phyloP scores from a whole-genome alignment of 139 green algal genomes.

The Mesostigma viride region DNA sequence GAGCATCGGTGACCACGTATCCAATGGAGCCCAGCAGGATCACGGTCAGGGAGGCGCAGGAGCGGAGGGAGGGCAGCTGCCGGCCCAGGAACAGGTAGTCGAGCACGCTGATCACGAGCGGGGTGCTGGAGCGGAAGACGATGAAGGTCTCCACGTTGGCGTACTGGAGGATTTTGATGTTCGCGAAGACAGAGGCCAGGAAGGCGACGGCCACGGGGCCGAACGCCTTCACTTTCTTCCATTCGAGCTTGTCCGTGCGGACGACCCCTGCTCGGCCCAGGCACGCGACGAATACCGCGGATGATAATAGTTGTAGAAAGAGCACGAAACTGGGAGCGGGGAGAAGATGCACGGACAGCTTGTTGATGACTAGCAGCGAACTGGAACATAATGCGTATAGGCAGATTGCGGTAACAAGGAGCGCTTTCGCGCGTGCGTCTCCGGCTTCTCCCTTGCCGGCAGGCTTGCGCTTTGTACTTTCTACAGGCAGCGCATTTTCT shows the following conservation, averaged over 20 bases:
- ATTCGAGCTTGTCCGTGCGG: conserved; percentile 25
- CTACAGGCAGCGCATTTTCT: too few relatives aligned
- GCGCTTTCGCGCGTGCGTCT: too few relatives aligned
- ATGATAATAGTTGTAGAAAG: conserved; percentile 32
- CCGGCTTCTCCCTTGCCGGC: too few relatives aligned
- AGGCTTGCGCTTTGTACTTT: too few relatives aligned
- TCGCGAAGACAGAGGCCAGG: conserved; percentile 43
- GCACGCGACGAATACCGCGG: conserved; percentile 24
- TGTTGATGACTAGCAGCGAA: too few relatives aligned
- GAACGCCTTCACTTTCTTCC: conserved; percentile 36
- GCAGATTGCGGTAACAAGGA: too few relatives aligned
- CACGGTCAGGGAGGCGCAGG: background rate
- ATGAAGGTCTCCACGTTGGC: conserved; percentile 75
- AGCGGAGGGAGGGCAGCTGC: conserved; percentile 35
- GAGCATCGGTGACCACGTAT: background rate
- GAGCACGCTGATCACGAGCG: conserved; percentile 49
- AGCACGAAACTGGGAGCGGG: conserved; percentile 43
- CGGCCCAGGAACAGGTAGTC: conserved; percentile 58
- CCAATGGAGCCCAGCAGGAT: background rate
- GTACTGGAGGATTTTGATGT: conserved; percentile 48
- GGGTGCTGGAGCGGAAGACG: conserved; percentile 52
- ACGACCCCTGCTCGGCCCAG: conserved; percentile 16
- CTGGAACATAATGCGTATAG: too few relatives aligned
- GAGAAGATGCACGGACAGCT: conserved; percentile 39
- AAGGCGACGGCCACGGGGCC: conserved; percentile 39